Evolutionary conservation across 1,284 basidiomycete species (phyloP), one percentile per base, ranked within the genome.

Genomic region (Inonotus hispidus): DNA sequence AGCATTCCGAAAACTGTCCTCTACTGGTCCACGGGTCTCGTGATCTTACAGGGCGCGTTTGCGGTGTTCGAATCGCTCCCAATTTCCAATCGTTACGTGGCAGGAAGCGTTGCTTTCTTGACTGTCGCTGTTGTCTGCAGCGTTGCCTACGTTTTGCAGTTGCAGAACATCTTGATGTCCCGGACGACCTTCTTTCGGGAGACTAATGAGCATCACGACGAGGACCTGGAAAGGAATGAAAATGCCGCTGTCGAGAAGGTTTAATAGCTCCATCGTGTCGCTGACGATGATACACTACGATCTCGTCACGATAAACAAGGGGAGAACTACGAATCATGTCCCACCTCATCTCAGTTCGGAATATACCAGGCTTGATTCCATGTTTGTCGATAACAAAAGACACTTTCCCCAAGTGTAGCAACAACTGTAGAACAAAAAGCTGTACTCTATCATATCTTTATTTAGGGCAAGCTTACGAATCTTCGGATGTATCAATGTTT

Each of bases 1-100:
- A 64, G 63, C 52, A 27, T 64, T 37, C 63, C 63, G n/a, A 64
- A 64, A 29, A 59, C 63, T 16, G 41, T 61, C 11, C 47, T 58
- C 10, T 49, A 53, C 50, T 64, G 63, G 63, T 61, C 63, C 6
- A 19, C 56, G 6, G 59, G 38, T n/a, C 43, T 61, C 21, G 14
- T 58, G 35, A 23, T 41, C n/a, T 27, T 55, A 10, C 63, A 64
- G 39, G 41, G 21, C 2, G 39, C 23, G 49, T 43, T 62, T 35
- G 60, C 60, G 25, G 4, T 47, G 49, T 58, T 46, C 49, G 35
- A 47, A 7, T 25, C 19, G 27, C 11, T 52, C 8, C 50, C 50
- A 4, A 35, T 53, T 11, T 54, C 53, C 11, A 53, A 60, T 38
- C 27, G 25, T 25, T 54, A 35, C 43, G 32, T 60, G 11, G 59